Evolutionary conservation across 2,329 filamentous ascomycete genomes (phyloP).

Genomic region (Grosmannia clavigera): DNA sequence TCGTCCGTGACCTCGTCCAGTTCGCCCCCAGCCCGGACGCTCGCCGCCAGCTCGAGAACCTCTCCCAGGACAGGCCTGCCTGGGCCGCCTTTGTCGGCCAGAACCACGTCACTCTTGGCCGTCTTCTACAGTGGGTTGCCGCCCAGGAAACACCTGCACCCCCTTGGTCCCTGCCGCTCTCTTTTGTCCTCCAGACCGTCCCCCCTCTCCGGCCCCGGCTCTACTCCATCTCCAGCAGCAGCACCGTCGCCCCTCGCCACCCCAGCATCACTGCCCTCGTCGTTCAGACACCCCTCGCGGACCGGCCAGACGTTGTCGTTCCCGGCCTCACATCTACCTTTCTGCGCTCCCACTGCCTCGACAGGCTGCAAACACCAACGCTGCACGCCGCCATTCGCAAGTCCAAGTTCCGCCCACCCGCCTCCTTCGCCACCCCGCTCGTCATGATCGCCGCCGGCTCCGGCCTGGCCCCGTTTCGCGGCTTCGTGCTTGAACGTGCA

Average conservation of each 20-base stretch:
- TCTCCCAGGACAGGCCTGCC: no score
- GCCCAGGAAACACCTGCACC: background rate
- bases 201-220: background rate
- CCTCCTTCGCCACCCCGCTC: background rate
- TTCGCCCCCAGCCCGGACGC: background rate
- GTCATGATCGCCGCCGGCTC: background rate
- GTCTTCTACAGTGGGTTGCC: background rate
- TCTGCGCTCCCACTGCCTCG: background rate
- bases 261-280: background rate
- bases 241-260: background rate
- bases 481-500: slow-evolving; percentile 21
- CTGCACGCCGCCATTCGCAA: background rate
- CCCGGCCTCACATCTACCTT: background rate
- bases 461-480: slow-evolving; percentile 20
- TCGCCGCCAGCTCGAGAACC: background rate
- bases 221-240: background rate
- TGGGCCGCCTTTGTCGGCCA: background rate
- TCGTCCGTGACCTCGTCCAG: background rate
- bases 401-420: background rate
- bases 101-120: background rate
- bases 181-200: background rate
- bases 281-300: background rate
- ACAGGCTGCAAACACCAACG: background rate
- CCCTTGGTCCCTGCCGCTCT: background rate
- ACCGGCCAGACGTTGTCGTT: background rate